Evolutionary conservation across 306 rosid genomes (phyloP), one percentile per base, ranked within the genome.

Genomic region (Rosa rugosa): DNA sequence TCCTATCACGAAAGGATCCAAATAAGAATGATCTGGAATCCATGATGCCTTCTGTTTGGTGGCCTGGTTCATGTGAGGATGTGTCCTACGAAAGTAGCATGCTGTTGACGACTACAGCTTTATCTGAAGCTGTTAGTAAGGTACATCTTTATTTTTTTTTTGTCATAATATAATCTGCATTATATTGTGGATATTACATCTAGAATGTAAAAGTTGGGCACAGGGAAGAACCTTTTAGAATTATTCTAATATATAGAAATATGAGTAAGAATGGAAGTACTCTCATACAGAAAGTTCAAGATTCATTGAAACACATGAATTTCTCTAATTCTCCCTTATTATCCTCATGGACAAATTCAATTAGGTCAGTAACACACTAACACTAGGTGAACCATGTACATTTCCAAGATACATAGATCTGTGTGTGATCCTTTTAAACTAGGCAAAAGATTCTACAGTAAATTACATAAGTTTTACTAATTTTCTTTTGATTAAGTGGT

Each of bases 51-150:
- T 90, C 93, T 71, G 98, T 95, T 81, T 93, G 97, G 97, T 95
- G 98, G 98, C 92, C 97, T 75, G 93, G 99, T 84, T 91, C 97
- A 66, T 87, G 81, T 75, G 99, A 95, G 86, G 98, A 95, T 62
- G 82, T 85, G 44, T 86, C 91, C 36, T 84, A 73, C 67, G 99
- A 90, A 86, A 87, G 83, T 76, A 89, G 88, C 88, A 93, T 95
- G 99, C 71, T 80, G 82, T 82, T 95, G 92, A 85, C 97, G 53
- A 91, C 96, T 76, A 88, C 90, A 14, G 94, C 96, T 83, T 86
- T 95, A 77, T 91, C 99, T 83, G 92, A 91, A 85, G 88, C 97
- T 77, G 83, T 95, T 31, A 82, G 80, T 84, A 90, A 91, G 97
- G 99, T 95, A 75, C 67, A 40, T 79, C 72, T 83, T 80, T 79